Base-by-base conservation (phyloP, 441 rosid genomes). In the Theobroma grandiflorum region DNA sequence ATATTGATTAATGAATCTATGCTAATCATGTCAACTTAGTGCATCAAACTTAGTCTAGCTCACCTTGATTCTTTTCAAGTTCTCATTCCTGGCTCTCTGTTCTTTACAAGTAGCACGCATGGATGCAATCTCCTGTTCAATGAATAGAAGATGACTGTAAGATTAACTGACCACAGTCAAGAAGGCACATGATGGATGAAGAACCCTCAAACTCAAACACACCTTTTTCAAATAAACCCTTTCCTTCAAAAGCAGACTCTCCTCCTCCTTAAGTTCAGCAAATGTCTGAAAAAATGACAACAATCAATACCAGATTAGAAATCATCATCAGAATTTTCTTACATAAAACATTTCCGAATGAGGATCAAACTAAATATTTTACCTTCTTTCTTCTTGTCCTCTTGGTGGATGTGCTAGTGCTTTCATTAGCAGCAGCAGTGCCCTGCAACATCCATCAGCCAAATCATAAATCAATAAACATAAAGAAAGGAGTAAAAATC, bases 191-290 rank as follows among this genome's bases (percentile, higher is more conserved):
- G 65, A 61, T n/a, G 47, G 75, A 7, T 5, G 62, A 22, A 55
- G 50, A 33, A 76, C 8, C n/a, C 40, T 43, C 38, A 45, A 26
- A 50, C 40, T 26, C 31, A 26, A 26, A 0, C 69, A 63, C 47
- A 89, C 99, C 95, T 86, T 89, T 57, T 85, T 81, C 80, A 95
- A 89, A 72, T 80, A 52, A 10, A 76, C 35, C 80, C 88, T 89
- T 83, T 95, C 97, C 82, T 91, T 87, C 84, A 92, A 66, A 64
- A 91, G 87, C 78, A 79, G 68, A 64, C 33, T 82, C 83, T 91
- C 97, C 85, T 91, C 97, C 50, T 84, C 88, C 76, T 88, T 90
- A 16, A 95, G 97, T 83, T 91, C 96, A 69, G 90, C 92, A 85
- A 89, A 91, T 6, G 98, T 91, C 99, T 96, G 91, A 37, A 75